Conservation (phyloP, 352 stramenopile genomes). For the Pythium aquatile region DNA sequence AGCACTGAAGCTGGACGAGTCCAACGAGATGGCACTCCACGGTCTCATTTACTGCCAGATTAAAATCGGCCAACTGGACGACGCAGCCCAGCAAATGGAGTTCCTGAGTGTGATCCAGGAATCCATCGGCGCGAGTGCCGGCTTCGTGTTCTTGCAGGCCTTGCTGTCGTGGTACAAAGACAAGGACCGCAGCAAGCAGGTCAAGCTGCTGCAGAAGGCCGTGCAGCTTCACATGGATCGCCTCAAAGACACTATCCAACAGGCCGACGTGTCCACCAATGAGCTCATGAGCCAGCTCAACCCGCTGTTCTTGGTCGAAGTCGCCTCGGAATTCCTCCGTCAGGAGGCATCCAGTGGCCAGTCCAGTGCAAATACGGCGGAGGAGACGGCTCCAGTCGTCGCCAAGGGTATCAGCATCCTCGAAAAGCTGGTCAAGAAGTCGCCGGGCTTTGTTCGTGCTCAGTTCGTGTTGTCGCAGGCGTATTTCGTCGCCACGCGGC, state of each 20-base stretch:
- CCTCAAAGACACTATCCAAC: conserved; percentile 63
- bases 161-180: conserved; percentile 83
- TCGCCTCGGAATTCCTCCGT: conserved; percentile 78
- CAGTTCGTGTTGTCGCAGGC: conserved; percentile 83
- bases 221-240: conserved; percentile 85
- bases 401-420: conserved; percentile 73
- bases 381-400: conserved; percentile 21
- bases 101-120: conserved; percentile 90
- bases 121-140: conserved; percentile 72
- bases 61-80: conserved; percentile 82
- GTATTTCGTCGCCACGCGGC: conserved; percentile 62
- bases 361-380: conserved; percentile 5
- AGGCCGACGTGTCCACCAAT: conserved; percentile 62
- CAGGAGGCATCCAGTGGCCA: conserved; percentile 30
- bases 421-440: conserved; percentile 81
- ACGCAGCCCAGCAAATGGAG: conserved; percentile 91
- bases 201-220: conserved; percentile 70
- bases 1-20: conserved; percentile 82
- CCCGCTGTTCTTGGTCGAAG: conserved; percentile 87
- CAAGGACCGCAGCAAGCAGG: conserved; percentile 58
- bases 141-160: conserved; percentile 85
- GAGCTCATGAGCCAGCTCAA: conserved; percentile 82
- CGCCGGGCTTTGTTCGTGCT: conserved; percentile 78
- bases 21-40: conserved; percentile 85
- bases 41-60: conserved; percentile 93